Conservation (phyloP, 2,329 filamentous ascomycete species). For the Diaporthe sp. region DNA sequence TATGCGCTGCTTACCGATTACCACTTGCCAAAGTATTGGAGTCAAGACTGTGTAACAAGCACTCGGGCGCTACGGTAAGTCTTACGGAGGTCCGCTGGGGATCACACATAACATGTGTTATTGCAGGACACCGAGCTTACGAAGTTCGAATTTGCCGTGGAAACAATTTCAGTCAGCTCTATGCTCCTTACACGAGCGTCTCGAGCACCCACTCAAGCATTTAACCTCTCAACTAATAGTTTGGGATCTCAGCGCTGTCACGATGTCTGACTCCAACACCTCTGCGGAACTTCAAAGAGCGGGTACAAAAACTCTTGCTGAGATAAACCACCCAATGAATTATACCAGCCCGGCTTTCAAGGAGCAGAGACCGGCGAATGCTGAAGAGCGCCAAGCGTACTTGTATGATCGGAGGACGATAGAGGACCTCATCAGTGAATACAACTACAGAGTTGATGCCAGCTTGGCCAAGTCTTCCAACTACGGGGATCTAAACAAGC, state of each 20-base stretch:
- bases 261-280: not conserved
- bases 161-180: not conserved
- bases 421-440: conserved; percentile 17
- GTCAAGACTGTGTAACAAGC: not conserved
- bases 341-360: not conserved
- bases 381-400: conserved; percentile 1
- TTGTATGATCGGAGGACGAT: not conserved
- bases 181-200: not conserved
- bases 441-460: not conserved
- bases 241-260: too few species aligned
- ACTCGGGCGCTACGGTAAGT: not conserved
- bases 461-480: not conserved
- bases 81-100: conserved; percentile 8
- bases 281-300: not conserved
- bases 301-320: not conserved
- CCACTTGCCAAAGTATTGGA: not conserved
- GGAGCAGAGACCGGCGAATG: not conserved
- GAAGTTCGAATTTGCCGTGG: not conserved
- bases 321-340: conserved; percentile 8
- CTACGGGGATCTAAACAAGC: not conserved
- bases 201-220: not conserved
- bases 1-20: not conserved
- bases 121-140: not conserved
- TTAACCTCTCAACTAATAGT: not conserved
- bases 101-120: not conserved